These are phyloP conservation scores for Chalciporus piperatus DNA, from an alignment of 768 basidiomycete genomes.

Conservation along the genomic window DNA sequence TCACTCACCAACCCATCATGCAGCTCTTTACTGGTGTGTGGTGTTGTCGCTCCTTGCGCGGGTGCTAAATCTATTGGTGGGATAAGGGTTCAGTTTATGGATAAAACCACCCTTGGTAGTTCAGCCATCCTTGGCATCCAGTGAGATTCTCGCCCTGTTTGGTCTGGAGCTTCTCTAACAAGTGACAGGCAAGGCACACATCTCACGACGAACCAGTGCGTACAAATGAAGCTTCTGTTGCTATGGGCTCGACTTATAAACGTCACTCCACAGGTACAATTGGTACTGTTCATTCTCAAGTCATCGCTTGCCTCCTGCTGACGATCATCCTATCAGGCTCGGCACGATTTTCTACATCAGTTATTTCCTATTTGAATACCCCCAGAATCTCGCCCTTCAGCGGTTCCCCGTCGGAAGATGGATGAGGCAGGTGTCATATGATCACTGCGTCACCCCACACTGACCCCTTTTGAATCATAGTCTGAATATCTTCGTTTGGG, in stretches of 20 bases:
- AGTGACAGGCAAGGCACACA: conserved; percentile 51
- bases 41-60: neutral
- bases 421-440: conserved; percentile 55
- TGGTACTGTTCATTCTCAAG: conserved; percentile 38
- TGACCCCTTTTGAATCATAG: conserved; percentile 29
- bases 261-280: conserved; percentile 48
- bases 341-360: conserved; percentile 74
- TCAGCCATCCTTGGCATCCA: conserved; percentile 68
- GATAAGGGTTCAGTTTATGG: conserved; percentile 75
- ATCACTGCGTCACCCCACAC: neutral
- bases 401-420: conserved; percentile 75
- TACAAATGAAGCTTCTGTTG: neutral
- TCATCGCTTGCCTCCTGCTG: neutral
- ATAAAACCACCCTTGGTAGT: conserved; percentile 68
- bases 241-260: neutral
- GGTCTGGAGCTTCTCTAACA: neutral
- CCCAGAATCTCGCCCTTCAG: conserved; percentile 70
- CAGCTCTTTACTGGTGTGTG: conserved; percentile 55
- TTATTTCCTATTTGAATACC: conserved; percentile 70
- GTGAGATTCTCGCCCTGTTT: conserved; percentile 34
- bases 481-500: conserved; percentile 67
- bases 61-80: neutral
- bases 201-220: conserved; percentile 64
- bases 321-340: conserved; percentile 44
- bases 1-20: neutral